Conservation (phyloP, 2,329 filamentous ascomycete genomes). For the Colletotrichum sp. region DNA sequence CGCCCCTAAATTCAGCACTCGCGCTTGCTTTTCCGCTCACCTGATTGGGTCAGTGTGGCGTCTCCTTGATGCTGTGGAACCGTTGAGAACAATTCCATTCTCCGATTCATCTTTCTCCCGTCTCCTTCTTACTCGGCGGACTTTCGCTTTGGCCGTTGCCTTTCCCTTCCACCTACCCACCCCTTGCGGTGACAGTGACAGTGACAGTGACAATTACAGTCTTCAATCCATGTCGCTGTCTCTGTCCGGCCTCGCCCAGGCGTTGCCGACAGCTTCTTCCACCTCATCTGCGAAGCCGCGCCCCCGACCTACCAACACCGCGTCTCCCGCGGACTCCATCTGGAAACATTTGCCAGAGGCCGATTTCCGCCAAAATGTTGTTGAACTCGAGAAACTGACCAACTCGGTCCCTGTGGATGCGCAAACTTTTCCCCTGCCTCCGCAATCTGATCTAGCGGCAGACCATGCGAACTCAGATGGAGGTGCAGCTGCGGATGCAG, state of each 20-base stretch:
- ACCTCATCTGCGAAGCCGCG: neutral
- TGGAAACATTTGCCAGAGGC: slow-evolving; percentile 12
- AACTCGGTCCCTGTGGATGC: slow-evolving; percentile 18
- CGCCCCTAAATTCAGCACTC: neutral
- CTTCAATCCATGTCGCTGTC: neutral
- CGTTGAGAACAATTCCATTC: neutral
- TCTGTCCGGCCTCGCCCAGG: neutral
- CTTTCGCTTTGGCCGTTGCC: neutral
- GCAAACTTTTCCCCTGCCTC: neutral
- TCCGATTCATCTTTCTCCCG: neutral
- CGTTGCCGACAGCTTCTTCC: neutral
- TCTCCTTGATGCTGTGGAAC: neutral
- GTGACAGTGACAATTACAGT: neutral
- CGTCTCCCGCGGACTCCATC: slow-evolving; percentile 9
- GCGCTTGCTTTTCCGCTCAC: neutral
- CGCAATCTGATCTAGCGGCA: neutral
- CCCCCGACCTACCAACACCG: neutral
- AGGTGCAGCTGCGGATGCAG: neutral
- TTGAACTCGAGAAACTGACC: slow-evolving; percentile 16
- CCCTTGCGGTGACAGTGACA: neutral
- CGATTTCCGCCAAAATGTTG: slow-evolving; percentile 13
- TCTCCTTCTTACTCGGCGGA: neutral
- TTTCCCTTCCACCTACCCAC: neutral
- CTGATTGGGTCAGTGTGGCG: neutral
- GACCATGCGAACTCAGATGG: neutral